Percentiles rank a stretch among this genome's conserved stretches.
These are phyloP conservation scores for Geranium incanum DNA, from an alignment of 441 rosid species.

Conservation along the genomic window DNA sequence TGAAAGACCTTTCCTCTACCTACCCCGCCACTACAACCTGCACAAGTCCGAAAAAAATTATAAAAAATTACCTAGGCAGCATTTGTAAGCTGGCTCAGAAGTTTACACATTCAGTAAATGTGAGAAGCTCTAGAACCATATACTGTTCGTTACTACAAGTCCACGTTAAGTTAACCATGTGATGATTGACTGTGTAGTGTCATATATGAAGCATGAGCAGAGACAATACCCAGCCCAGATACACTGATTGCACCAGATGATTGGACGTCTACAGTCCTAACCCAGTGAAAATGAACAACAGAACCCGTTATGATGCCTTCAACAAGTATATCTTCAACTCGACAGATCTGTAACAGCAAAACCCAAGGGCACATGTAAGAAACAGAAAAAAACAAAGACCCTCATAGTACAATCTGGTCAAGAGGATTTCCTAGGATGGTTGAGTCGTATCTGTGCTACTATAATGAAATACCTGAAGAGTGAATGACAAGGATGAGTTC, in stretches of 20 bases:
- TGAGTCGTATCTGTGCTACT: no score
- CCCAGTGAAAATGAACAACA: conserved; percentile 81
- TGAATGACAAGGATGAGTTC: conserved; percentile 76
- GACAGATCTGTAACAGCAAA: conserved; percentile 61
- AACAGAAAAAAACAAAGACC: conserved; percentile 20
- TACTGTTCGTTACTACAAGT: conserved; percentile 6
- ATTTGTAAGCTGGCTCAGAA: not conserved
- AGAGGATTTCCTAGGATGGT: conserved; percentile 19
- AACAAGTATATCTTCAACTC: conserved; percentile 68
- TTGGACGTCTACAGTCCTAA: conserved; percentile 50
- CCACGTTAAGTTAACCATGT: conserved; percentile 11
- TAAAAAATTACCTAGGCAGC: conserved; percentile 10
- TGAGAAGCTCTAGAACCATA: not conserved
- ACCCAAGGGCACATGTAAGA: conserved; percentile 17
- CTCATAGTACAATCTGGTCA: conserved; percentile 22
- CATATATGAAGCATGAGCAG: not conserved
- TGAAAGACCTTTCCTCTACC: conserved; percentile 64
- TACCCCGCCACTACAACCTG: conserved; percentile 86
- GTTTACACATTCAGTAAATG: conserved; percentile 1
- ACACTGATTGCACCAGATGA: conserved; percentile 57
- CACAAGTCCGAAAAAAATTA: conserved; percentile 20
- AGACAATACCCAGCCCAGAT: conserved; percentile 61
- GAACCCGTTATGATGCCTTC: conserved; percentile 76
- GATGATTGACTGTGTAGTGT: not conserved
- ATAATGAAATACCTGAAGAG: conserved; percentile 59